Base-by-base conservation (phyloP, 768 basidiomycete genomes). In the Pilatotrama ljubarskyi region DNA sequence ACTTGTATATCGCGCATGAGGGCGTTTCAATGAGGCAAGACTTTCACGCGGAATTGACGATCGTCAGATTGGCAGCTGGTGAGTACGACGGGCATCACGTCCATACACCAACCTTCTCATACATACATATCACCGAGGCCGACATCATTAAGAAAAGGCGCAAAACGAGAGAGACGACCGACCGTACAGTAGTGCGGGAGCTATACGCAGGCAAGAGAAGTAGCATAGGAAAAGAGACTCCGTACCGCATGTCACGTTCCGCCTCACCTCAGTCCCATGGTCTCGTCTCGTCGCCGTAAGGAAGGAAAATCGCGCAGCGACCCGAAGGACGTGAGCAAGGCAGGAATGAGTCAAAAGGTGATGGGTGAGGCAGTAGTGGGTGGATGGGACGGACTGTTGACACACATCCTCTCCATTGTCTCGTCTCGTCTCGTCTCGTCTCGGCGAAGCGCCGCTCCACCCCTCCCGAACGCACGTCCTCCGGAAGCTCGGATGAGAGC, bases 311-410 rank as follows among this genome's bases (percentile, higher is more conserved):
- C 49, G 20, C 36, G 36, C n/a, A n/a, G n/a, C n/a, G n/a, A 22
- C n/a, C 24, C 32, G 18, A 26, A 18, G 25, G 38, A 46, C 51
- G 37, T 49, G 48, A 43, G 46, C 36, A 58, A 48, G 36, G 44
- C 64, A 58, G 57, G 51, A 59, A 70, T 68, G 69, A 69, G 67
- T 63, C 38, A 66, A 58, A 38, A 62, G 47, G 56, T 46, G 61
- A 25, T 49, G 43, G 59, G 53, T 37, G 55, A 25, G 42, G 58
- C 53, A 59, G 56, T 43, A 65, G 61, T 61, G 66, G 62, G 65
- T 56, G 66, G 64, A 65, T 42, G 51, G 71, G 71, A 72, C 71
- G 71, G 71, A 72, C 71, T 72, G 71, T 58, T 72, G 55, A 40
- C 38, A 54, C 63, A 24, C 51, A 58, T 65, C 60, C 65, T 43